These are phyloP conservation scores for Narthecium ossifragum DNA, from an alignment of 106 monocot genomes.

Conservation along the genomic window DNA sequence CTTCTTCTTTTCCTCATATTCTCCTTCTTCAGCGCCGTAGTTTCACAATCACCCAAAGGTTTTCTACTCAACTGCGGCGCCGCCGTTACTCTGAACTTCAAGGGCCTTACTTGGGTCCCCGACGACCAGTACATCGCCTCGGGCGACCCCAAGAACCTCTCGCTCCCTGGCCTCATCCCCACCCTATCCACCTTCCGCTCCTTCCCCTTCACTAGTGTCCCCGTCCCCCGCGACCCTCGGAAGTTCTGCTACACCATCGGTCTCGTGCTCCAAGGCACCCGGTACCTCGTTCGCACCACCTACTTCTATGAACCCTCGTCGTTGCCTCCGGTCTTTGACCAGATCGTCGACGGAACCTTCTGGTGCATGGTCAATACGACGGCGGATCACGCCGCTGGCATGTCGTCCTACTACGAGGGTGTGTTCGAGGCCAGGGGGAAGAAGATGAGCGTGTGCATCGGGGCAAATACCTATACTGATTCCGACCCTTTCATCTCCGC, in stretches of 20 bases:
- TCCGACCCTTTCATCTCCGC: slow-evolving; percentile 70
- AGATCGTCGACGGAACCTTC: slow-evolving; percentile 65
- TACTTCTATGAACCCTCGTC: slow-evolving; percentile 53
- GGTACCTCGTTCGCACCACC: slow-evolving; percentile 80
- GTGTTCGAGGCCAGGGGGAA: slow-evolving; percentile 53
- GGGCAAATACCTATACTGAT: slow-evolving; percentile 48
- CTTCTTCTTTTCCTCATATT: slow-evolving; percentile 4
- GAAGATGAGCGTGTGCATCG: slow-evolving; percentile 59
- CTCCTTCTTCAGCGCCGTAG: slow-evolving; percentile 1
- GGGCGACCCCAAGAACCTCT: slow-evolving; percentile 28
- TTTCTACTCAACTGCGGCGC: slow-evolving; percentile 62
- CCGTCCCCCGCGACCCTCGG: slow-evolving; percentile 14
- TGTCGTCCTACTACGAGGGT: slow-evolving; percentile 68
- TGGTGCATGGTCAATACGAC: slow-evolving; percentile 84
- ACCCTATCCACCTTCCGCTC: slow-evolving; percentile 64
- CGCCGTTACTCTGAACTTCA: not conserved
- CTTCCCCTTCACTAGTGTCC: slow-evolving; percentile 64
- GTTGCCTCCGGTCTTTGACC: slow-evolving; percentile 78
- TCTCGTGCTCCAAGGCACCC: slow-evolving; percentile 22
- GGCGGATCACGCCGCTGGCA: slow-evolving; percentile 29
- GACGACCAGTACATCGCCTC: slow-evolving; percentile 39
- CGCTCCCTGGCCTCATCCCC: slow-evolving; percentile 36
- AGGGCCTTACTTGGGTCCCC: slow-evolving; percentile 37
- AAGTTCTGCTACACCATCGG: slow-evolving; percentile 84
- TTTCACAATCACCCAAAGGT: slow-evolving; percentile 10